Base-by-base conservation (phyloP, 495 filamentous ascomycete species). In the Aspergillus cavernicola region DNA sequence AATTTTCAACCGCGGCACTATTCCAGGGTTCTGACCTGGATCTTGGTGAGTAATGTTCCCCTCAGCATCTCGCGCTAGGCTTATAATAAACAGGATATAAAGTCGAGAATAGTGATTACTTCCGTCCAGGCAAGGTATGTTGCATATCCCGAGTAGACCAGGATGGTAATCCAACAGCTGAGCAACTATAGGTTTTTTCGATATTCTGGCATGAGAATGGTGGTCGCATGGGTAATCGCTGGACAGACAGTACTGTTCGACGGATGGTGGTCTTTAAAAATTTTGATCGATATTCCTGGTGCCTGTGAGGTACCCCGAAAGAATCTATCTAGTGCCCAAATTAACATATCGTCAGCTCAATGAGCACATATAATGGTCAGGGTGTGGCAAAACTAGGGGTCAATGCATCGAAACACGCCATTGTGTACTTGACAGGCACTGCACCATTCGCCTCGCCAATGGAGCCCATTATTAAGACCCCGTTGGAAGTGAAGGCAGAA, bases 341-440 rank as follows among this genome's bases (percentile, higher is more conserved):
- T 26, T 41, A 15, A 29, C 28, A 15, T 19, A 1, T 11, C 5
- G 9, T n/a, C 23, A 72, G 64, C 33, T 62, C 67, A 12, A 67
- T 76, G n/a, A 59, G 50, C n/a, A 75, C 72, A 3, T 76, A 77
- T 50, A 38, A 64, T 11, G 55, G 62, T 7, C 60, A 57, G 36
- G 71, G 66, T 6, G 59, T 74, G 1, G 50, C 58, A 0, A 75
- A 75, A 48, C 19, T 15, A 1, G 66, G 65, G 0, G 44, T 69
- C 1, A 58, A 69, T 46, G 43, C 63, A 7, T 49, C 39, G 15
- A 66, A 67, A 22, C 75, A 77, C 58, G 59, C 73, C 7, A 52
- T 74, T 19, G 63, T 74, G 6, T 65, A 73, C 46, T 69, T 65
- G 52, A 31, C 36, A 23, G 61, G 56, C 12, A 44, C 32, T 19